Evolutionary conservation across 1,284 basidiomycete species (phyloP), one percentile per base, ranked within the genome.

Genomic region (Moniliophthora roreri): DNA sequence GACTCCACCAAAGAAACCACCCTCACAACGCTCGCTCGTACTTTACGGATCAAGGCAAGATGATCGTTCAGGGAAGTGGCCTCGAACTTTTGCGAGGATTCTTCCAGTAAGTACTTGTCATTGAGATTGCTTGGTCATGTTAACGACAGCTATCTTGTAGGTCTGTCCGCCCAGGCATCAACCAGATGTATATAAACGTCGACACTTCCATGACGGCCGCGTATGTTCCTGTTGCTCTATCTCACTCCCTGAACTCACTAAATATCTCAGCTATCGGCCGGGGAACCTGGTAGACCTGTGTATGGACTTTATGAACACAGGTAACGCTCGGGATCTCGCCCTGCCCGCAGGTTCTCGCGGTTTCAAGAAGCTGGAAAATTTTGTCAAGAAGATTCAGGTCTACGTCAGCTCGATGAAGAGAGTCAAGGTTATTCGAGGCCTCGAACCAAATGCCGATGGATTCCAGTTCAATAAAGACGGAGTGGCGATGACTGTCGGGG

Each of bases 31-130:
- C 63, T 0, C 59, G 65, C 4, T 65, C 72, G 0, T 72, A 66
- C 51, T 74, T 70, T 52, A 61, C 61, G 0, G 55, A 63, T 13
- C 56, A 52, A 2, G 64, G 61, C 18, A 62, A 52, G 11, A 53
- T 51, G n/a, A 24, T 55, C 2, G 59, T 66, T 2, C 47, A 59
- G 6, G 67, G 67, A 0, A 60, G 61, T 8, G 74, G 75, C 0
- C 59, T 80, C 3, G 73, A 77, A 48, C 60, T 80, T 1, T 78
- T 77, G 75, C 58, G 74, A 6, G 79, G 79, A 0, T 77, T 72
- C 50, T 80, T 77, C 54, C 77, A 79, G 74, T 82, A 44, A 32
- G 75, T 57, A 13, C 42, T 13, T 41, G 37, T 49, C 10, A 34
- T 46, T 24, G 24, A 35, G 54, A 49, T 20, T 16, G n/a, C 13